Conservation (phyloP, 176 grass and related monocot genomes). For the Saccharum officinarum region DNA sequence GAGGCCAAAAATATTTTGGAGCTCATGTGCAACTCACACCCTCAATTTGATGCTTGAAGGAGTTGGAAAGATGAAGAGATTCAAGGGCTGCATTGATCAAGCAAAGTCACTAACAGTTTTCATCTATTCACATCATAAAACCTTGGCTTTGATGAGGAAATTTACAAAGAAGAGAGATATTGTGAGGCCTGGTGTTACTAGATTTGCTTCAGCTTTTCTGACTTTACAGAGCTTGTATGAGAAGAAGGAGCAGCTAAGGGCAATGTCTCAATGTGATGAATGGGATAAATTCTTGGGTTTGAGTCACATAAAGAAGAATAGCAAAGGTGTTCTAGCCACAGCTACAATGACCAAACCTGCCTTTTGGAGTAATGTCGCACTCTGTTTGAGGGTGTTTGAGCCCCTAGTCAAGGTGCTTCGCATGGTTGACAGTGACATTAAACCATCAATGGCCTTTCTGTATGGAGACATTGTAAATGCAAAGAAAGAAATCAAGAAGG, state of each 20-base stretch:
- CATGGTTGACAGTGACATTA: background rate
- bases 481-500: no score
- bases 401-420: background rate
- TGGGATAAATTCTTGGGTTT: background rate
- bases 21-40: conserved; percentile 2
- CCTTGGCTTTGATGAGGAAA: background rate
- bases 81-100: background rate
- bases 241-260: background rate
- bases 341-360: background rate
- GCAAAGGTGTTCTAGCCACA: background rate
- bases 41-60: background rate
- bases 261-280: background rate
- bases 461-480: background rate
- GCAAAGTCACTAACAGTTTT: background rate
- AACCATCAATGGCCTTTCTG: background rate
- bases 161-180: background rate
- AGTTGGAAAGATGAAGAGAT: background rate
- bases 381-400: background rate
- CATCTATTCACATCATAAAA: background rate
- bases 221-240: background rate
- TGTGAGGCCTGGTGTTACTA: background rate
- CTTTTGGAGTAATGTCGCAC: background rate
- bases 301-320: background rate
- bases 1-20: background rate
- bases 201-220: background rate